A percentile compares a stretch with the other conserved stretches of the same genome.
phyloP scores from a whole-genome alignment of 78 protist genomes.

The Neovahlkampfia damariscottae region DNA sequence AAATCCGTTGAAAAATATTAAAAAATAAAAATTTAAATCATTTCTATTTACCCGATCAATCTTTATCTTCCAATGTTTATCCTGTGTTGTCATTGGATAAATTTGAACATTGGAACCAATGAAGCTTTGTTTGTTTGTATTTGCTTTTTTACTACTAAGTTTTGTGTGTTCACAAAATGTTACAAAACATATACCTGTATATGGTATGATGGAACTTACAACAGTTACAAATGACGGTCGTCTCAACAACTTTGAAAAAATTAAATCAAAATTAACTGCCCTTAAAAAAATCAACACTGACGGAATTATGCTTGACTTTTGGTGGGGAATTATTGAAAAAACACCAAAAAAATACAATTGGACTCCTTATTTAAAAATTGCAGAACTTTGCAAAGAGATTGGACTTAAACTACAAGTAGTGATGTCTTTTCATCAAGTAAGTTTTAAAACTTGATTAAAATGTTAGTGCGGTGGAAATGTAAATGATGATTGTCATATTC shows the following conservation, averaged over 20 bases:
- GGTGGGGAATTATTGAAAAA: conserved; percentile 75
- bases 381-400: not conserved
- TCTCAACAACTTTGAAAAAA: not conserved
- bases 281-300: conserved; percentile 29
- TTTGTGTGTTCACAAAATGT: too few species aligned
- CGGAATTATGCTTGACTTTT: conserved; percentile 76
- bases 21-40: too few species aligned
- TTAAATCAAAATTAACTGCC: conserved; percentile 14
- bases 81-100: too few species aligned
- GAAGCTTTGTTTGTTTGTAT: too few species aligned
- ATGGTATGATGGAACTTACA: not conserved
- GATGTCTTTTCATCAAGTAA: conserved; percentile 48
- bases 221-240: not conserved
- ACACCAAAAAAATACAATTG: conserved; percentile 45
- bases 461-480: conserved; percentile 78
- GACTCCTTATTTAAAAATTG: conserved; percentile 34
- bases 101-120: too few species aligned
- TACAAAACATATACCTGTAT: too few species aligned
- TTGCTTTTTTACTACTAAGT: too few species aligned
- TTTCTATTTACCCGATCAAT: too few species aligned
- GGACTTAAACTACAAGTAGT: conserved; percentile 53
- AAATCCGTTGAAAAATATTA: too few species aligned
- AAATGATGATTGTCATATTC: conserved; percentile 47
- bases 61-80: too few species aligned
- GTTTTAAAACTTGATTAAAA: too few species aligned